Evolutionary conservation across 495 filamentous ascomycete species (phyloP), one percentile per base, ranked within the genome.

Genomic region (Pyrenopolyporus hunteri): DNA sequence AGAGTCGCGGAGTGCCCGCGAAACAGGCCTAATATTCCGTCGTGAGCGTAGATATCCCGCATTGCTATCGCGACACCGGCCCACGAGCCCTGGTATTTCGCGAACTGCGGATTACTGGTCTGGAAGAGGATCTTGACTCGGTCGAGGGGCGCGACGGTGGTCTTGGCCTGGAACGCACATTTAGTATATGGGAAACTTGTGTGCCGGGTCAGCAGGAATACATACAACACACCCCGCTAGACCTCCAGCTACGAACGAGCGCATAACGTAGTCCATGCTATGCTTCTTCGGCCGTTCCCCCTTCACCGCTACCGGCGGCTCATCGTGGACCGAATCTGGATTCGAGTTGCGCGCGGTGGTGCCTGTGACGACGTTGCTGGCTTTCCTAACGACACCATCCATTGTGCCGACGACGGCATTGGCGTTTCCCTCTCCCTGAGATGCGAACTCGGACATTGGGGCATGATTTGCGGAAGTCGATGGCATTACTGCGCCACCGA

Each of bases 111-210:
- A 70, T 92, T 97, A 54, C 89, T 90, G 47, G 94, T 87, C 76
- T 98, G 94, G 79, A 98, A 98, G 45, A 98, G 88, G 71, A 98
- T 98, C 74, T 98, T 98, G 69, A 98, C 94, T 37, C 94, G 87
- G 77, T 98, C 94, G 50, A 98, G 90, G 28, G 94, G 94, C 20
- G 90, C 94, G 10, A 98, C 96, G 13, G 95, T 79, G 0, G 93
- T 97, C 81, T 98, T 98, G 62, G 90, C 94, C 92, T 97, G 55
- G 32, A 44, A 36, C 10, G 20, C 16, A 37, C 37, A 11, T 13
- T 62, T 43, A 64, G 52, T 22, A 50, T 19, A 7, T 29, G 31
- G 17, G 7, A 26, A 19, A 22, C 13, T 7, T 33, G 11, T 17
- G 16, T 35, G 29, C 22, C 14, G 35, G n/a, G 17, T 39, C 36